Conservation (phyloP, 1,284 basidiomycete species). For the Sporisorium iseilematis-ciliati region DNA sequence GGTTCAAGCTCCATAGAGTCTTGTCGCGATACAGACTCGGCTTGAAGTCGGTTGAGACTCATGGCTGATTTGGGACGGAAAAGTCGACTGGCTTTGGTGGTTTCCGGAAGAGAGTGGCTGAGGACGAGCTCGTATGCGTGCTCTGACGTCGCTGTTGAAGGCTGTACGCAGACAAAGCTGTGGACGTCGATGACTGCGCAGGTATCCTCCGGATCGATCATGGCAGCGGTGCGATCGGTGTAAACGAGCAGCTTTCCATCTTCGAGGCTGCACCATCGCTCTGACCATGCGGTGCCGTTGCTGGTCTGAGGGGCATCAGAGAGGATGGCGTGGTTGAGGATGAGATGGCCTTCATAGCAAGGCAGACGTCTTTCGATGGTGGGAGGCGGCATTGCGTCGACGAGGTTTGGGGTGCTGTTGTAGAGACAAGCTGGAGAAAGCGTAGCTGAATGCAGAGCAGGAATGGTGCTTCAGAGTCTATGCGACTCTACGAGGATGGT, state of each 20-base stretch:
- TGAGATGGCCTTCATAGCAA: conserved; percentile 34
- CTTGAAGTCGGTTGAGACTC: conserved; percentile 15
- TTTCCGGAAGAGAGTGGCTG: conserved; percentile 9
- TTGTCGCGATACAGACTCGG: conserved; percentile 1
- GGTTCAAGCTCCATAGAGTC: conserved; percentile 5
- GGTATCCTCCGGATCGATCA: conserved; percentile 25
- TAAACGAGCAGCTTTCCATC: conserved; percentile 43
- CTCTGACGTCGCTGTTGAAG: not conserved
- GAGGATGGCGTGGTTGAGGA: conserved; percentile 24
- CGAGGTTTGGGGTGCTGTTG: not conserved
- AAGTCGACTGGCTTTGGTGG: conserved; percentile 7
- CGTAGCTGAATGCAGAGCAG: not conserved
- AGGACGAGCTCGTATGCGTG: conserved; percentile 17
- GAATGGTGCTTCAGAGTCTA: not conserved
- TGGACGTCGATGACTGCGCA: conserved; percentile 25
- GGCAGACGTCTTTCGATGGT: conserved; percentile 20
- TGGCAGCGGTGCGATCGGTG: conserved; percentile 33
- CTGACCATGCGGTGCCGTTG: conserved; percentile 26
- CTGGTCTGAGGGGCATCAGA: conserved; percentile 23
- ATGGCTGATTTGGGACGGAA: conserved; percentile 25
- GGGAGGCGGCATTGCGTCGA: conserved; percentile 8
- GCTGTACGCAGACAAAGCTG: conserved; percentile 16
- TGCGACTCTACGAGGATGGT: not conserved
- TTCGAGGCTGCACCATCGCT: conserved; percentile 47
- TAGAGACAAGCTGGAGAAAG: not conserved